A percentile compares a stretch with the other conserved stretches of the same genome.
Conservation (phyloP, 495 filamentous ascomycete species). For the Daldinia caldariorum region DNA sequence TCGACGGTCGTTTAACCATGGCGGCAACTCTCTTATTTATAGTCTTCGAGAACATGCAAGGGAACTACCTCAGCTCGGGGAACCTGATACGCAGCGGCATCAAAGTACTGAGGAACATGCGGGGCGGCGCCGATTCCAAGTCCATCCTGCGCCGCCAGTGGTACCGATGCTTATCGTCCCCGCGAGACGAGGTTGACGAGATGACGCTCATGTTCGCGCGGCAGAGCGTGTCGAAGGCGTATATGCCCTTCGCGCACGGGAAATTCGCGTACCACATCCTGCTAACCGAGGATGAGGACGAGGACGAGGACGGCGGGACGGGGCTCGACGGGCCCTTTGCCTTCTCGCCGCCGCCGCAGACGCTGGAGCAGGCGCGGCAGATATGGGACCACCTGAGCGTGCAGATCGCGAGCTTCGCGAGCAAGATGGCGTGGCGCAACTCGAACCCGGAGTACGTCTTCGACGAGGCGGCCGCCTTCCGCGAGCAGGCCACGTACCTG, state of each 20-base stretch:
- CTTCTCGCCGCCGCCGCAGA: conserved; percentile 30
- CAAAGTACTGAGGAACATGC: conserved; percentile 40
- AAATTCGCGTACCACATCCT: conserved; percentile 45
- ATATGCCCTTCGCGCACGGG: conserved; percentile 39
- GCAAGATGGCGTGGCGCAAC: conserved; percentile 35
- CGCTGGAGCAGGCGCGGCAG: conserved; percentile 29
- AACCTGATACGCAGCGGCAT: conserved; percentile 43
- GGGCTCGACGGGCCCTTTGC: conserved; percentile 23
- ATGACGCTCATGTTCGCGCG: conserved; percentile 43
- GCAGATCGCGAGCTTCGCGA: conserved; percentile 37
- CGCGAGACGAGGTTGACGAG: conserved; percentile 42
- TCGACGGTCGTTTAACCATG: conserved; percentile 39
- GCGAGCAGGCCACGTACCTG: conserved; percentile 35
- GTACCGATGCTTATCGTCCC: conserved; percentile 28
- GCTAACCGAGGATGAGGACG: conserved; percentile 39
- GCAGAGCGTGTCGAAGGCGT: conserved; percentile 37
- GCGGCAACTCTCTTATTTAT: conserved; percentile 45
- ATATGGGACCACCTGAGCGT: conserved; percentile 35
- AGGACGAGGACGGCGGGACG: conserved; percentile 26
- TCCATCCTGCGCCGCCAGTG: conserved; percentile 37
- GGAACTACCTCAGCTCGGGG: conserved; percentile 44
- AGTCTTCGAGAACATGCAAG: conserved; percentile 47
- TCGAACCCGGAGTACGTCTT: conserved; percentile 41
- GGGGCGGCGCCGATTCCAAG: conserved; percentile 18
- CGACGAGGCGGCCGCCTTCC: conserved; percentile 27